Evolutionary conservation across 345 rosid genomes (phyloP), one percentile per base, ranked within the genome.

Genomic region (Dimocarpus longan): DNA sequence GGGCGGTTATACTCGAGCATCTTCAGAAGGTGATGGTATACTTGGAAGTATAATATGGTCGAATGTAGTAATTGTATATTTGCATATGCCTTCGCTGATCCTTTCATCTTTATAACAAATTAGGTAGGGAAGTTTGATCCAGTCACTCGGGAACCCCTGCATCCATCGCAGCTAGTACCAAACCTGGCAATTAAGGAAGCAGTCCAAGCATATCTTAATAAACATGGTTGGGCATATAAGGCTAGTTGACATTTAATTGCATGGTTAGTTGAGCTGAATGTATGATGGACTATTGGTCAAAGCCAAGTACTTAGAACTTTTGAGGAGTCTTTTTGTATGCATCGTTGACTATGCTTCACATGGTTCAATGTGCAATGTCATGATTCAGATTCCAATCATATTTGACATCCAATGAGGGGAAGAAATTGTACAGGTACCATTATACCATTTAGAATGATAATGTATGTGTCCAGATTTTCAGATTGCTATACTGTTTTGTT

Each of bases 121-220:
- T 79, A 96, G 97, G 99, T 90, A 66, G 98, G 99, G 19, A 85
- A 70, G 19, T 93, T 93, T 76, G 99, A 96, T 88, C 99, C 99
- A n/a, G 18, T 90, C 68, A 92, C 99, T 0, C 97, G 92, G 0
- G 93, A 90, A 70, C 85, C 86, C 5, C 89, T 96, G 0, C 48
- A 79, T 48, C 80, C 78, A 65, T 84, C 90, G 9, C 93, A 91
- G 56, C 89, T 96, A 12, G 80, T 90, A 57, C 82, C 92, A 2
- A 96, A 93, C 89, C 78, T 93, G 80, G 97, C 94, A 0, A 87
- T 96, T 76, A 95, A 93, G 83, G 98, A 92, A 78, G 99, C 98
- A 59, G 95, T 96, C 67, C 91, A 86, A 64, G 92, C 97, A 43
- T 96, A 86, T 82, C 86, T 93, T 39, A 88, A 89, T 2, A 84